A percentile compares a stretch with the other conserved stretches of the same genome.
These are phyloP conservation scores for Keithomyces neogunnii DNA, from an alignment of 2,329 filamentous ascomycete genomes.

Conservation along the genomic window DNA sequence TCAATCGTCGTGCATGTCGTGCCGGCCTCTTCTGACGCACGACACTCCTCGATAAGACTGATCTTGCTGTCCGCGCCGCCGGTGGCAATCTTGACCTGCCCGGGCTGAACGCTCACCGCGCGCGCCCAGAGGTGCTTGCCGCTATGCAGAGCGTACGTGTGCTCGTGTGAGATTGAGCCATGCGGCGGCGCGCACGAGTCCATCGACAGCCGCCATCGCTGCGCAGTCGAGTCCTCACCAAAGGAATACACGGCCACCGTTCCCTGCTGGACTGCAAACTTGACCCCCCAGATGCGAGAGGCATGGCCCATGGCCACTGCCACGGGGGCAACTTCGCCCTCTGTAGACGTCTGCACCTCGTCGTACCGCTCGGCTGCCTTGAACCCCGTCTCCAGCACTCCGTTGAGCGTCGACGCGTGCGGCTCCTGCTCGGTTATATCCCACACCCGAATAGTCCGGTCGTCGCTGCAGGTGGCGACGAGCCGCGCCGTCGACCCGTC, in stretches of 20 bases:
- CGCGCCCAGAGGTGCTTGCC: constrained; percentile 92
- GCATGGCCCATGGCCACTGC: constrained; percentile 76
- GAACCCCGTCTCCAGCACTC: constrained; percentile 50
- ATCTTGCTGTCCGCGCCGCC: constrained; percentile 80
- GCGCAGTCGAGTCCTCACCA: constrained; percentile 74
- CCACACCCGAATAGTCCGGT: constrained; percentile 84
- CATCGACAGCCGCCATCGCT: constrained; percentile 53
- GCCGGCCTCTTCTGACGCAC: neutral
- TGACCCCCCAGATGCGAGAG: constrained; percentile 83
- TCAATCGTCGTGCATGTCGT: constrained; percentile 17
- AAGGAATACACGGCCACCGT: constrained; percentile 55
- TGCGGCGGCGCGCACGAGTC: neutral
- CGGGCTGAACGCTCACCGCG: constrained; percentile 28
- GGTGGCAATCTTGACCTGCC: constrained; percentile 47
- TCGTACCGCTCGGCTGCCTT: constrained; percentile 25
- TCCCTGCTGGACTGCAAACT: constrained; percentile 38
- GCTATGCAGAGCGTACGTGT: constrained; percentile 56
- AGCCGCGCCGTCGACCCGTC: constrained; percentile 42
- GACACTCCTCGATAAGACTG: constrained; percentile 30
- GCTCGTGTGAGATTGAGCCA: constrained; percentile 38
- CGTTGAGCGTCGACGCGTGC: neutral
- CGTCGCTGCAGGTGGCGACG: constrained; percentile 91
- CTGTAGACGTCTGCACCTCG: constrained; percentile 4
- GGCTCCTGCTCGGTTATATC: constrained; percentile 54
- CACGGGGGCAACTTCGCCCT: constrained; percentile 34